Conservation (phyloP, 768 basidiomycete species). For the Hydnomerulius pinastri region DNA sequence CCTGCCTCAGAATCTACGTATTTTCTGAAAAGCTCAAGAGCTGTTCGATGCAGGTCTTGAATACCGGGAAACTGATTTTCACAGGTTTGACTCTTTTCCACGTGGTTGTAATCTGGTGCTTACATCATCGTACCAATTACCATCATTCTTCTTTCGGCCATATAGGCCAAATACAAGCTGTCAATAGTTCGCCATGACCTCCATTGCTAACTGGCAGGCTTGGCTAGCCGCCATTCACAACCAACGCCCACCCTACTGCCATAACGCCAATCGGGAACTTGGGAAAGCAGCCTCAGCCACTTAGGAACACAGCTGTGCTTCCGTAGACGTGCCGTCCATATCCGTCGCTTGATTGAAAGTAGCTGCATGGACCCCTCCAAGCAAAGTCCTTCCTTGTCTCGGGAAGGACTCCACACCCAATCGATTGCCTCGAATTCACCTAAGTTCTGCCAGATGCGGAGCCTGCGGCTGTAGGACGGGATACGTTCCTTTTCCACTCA, state of each 20-base stretch:
- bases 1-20: neutral
- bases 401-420: neutral
- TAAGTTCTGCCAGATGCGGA: conserved; percentile 2
- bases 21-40: neutral
- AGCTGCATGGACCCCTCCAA: too few species aligned
- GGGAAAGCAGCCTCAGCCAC: too few species aligned
- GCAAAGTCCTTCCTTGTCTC: neutral
- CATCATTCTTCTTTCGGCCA: neutral
- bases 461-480: conserved; percentile 18
- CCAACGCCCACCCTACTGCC: neutral
- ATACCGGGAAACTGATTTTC: neutral
- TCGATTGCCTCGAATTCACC: neutral
- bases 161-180: too few species aligned
- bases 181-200: too few species aligned
- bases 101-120: neutral
- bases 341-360: too few species aligned
- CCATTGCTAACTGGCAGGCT: neutral
- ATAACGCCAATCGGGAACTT: neutral
- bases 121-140: neutral
- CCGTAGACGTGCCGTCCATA: too few species aligned
- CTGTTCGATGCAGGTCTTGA: neutral
- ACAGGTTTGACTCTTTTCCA: neutral
- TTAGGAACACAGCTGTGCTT: too few species aligned
- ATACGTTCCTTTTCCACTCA: neutral
- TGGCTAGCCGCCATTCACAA: neutral